Conservation (phyloP, 2,329 filamentous ascomycete species). For the Mycogone perniciosa region DNA sequence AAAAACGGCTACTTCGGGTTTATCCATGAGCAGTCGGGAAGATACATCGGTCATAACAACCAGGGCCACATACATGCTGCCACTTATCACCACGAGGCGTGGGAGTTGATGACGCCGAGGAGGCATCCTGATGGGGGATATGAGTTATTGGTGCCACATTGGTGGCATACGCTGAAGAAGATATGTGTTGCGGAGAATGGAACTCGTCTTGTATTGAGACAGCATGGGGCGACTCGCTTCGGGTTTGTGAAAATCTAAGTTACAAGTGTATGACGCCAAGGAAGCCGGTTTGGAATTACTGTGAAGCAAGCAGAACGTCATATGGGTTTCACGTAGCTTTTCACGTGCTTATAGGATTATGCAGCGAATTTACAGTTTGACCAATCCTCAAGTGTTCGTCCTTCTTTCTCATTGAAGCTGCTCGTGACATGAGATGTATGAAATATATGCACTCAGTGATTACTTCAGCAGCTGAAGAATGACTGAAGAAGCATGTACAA, state of each 20-base stretch:
- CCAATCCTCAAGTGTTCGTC: too few species aligned
- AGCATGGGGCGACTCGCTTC: slow-evolving; percentile 10
- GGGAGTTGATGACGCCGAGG: slow-evolving; percentile 6
- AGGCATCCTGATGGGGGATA: slow-evolving; percentile 12
- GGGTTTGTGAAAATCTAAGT: slow-evolving; percentile 10
- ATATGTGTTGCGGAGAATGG: slow-evolving; percentile 1
- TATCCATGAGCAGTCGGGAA: slow-evolving; percentile 1
- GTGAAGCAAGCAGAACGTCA: too few species aligned
- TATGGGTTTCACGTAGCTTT: too few species aligned
- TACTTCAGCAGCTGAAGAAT: too few species aligned
- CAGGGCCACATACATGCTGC: not conserved
- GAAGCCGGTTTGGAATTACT: too few species aligned
- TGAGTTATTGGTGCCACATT: slow-evolving; percentile 11
- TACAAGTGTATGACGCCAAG: not conserved
- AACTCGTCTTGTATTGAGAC: not conserved
- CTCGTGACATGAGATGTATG: too few species aligned
- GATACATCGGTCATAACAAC: slow-evolving; percentile 11
- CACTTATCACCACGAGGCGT: not conserved
- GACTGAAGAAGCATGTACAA: too few species aligned
- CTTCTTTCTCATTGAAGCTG: too few species aligned
- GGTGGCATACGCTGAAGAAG: slow-evolving; percentile 8
- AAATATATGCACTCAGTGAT: too few species aligned
- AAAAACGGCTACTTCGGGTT: slow-evolving; percentile 13
- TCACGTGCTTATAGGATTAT: too few species aligned
- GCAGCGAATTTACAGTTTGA: too few species aligned